Evolutionary conservation across 2,329 filamentous ascomycete species (phyloP), one percentile per base, ranked within the genome.

Genomic region (Fusarium sp.): DNA sequence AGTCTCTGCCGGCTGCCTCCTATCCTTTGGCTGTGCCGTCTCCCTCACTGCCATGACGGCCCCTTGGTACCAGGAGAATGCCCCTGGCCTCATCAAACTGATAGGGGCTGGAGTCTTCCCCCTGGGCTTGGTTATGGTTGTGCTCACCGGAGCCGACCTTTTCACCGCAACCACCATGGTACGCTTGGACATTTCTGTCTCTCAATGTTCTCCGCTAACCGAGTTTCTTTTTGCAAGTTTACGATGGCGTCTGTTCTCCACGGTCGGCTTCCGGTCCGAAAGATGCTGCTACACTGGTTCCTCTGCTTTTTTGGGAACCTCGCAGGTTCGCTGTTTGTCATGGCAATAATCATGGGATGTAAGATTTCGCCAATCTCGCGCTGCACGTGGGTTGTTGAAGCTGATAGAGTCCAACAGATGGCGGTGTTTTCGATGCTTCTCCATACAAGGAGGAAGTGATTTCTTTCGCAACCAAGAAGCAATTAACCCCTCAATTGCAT

Each of bases 281-380:
- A 69, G n/a, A 79, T 79, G 78, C 56, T 78, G 2, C 33, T 79
- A 12, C 78, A 79, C 58, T 87, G 85, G 86, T 63, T 81, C 40
- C 76, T 87, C 5, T 86, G 84, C 17, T 88, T 87, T 67, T 81
- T 84, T 53, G 86, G 84, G 1, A 88, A 88, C 70, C 76, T 88
- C 4, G 84, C 84, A 4, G 87, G 87, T 0, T 83, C 81, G 2
- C 73, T 88, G 6, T 87, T 88, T 68, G 80, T 88, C 12, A 84
- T 86, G 66, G 78, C 82, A 5, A 80, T 88, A 7, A 83, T 88
- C 49, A 84, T 84, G 55, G 86, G 86, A 38, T 78, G 75, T 77
- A 68, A 73, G 75, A 58, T 14, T 2, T 7, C 0, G 22, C 31
- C 36, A 38, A 2, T 1, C 4, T 5, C 8, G 0, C 1, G 22